Percentiles rank a stretch among this genome's conserved stretches.
Evolutionary conservation across 495 filamentous ascomycete species (phyloP).

Genomic region (Daldinia grandis): DNA sequence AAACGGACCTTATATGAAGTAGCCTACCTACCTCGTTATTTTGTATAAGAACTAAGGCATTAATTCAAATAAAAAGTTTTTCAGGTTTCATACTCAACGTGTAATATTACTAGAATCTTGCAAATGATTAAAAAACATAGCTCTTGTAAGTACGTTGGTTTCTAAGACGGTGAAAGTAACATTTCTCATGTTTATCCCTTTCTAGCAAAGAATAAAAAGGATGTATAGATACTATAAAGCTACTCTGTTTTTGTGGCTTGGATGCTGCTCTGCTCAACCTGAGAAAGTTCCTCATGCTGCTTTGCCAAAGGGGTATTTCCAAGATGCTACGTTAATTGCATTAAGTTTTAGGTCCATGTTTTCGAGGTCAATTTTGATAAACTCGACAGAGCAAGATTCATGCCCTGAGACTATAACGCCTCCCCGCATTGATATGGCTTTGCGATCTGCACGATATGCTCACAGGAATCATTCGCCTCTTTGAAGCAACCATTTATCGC

Average conservation of each 20-base stretch:
- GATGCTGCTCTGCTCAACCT: background rate
- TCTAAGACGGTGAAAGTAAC: too few species aligned
- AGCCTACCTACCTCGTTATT: too few species aligned
- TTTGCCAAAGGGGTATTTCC: conserved; percentile 15
- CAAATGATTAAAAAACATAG: too few species aligned
- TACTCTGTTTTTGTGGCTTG: background rate
- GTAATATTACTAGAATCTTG: too few species aligned
- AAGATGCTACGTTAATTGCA: too few species aligned
- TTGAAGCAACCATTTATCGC: conserved; percentile 10
- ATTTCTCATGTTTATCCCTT: background rate
- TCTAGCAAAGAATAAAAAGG: background rate
- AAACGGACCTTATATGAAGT: too few species aligned
- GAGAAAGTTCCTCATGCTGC: background rate
- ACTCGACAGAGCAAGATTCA: background rate
- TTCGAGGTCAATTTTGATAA: conserved; percentile 20
- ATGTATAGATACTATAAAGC: background rate
- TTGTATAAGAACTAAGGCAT: too few species aligned
- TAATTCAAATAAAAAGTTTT: too few species aligned
- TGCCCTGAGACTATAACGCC: background rate
- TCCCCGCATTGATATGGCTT: background rate
- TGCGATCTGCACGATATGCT: background rate
- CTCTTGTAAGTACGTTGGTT: too few species aligned
- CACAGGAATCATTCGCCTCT: conserved; percentile 14
- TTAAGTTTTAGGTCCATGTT: too few species aligned
- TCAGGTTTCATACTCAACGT: too few species aligned